Evolutionary conservation across 108 stramenopile species (phyloP).

Genomic region (Skeletonema marinoi): DNA sequence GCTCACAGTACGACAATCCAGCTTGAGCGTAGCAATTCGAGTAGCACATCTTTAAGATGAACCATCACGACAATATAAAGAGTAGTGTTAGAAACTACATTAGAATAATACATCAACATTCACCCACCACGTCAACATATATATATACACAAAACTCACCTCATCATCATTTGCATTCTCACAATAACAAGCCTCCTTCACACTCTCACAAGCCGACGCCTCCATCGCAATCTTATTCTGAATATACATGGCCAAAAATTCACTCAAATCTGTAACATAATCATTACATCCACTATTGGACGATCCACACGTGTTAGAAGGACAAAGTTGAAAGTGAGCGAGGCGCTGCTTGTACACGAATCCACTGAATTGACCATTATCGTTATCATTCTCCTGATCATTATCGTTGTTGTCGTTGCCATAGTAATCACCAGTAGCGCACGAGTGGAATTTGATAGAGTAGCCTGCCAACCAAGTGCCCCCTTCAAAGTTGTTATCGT

Average conservation of each 20-base stretch:
- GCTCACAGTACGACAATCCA: slow-evolving; percentile 53
- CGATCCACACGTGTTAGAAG: slow-evolving; percentile 53
- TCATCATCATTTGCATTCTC: slow-evolving; percentile 69
- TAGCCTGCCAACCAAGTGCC: slow-evolving; percentile 63
- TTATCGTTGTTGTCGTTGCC: slow-evolving; percentile 33
- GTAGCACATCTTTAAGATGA: slow-evolving; percentile 5
- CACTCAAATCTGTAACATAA: slow-evolving; percentile 75
- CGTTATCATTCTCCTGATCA: background rate
- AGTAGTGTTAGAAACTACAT: slow-evolving; percentile 1
- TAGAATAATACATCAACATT: background rate
- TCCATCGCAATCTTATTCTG: slow-evolving; percentile 42
- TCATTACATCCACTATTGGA: slow-evolving; percentile 15
- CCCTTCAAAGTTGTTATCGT: slow-evolving; percentile 31
- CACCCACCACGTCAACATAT: no score
- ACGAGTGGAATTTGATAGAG: slow-evolving; percentile 74
- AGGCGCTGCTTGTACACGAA: slow-evolving; percentile 68
- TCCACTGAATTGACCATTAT: slow-evolving; percentile 39
- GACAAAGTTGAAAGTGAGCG: slow-evolving; percentile 79
- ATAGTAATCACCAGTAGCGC: slow-evolving; percentile 57
- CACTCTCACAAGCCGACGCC: slow-evolving; percentile 69
- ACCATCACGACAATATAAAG: slow-evolving; percentile 1
- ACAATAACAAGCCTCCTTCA: slow-evolving; percentile 79
- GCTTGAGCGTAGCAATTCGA: slow-evolving; percentile 32
- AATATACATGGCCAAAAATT: slow-evolving; percentile 73
- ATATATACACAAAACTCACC: background rate